phyloP scores from a whole-genome alignment of 1,284 basidiomycete genomes.

The Abortiporus biennis region DNA sequence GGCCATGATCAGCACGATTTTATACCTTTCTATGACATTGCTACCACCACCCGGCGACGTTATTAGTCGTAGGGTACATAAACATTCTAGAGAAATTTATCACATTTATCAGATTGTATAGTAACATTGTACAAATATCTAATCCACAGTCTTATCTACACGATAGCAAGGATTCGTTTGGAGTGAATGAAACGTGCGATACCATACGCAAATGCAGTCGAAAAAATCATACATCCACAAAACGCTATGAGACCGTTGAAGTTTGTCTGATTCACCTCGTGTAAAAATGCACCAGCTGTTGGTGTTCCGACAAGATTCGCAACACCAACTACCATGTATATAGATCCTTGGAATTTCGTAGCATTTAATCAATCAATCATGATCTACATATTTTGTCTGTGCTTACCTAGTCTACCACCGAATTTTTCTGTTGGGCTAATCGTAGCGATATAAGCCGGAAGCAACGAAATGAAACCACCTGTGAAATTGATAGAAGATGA shows the following conservation, averaged over 20 bases:
- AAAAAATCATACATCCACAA: constrained; percentile 8
- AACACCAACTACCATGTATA: constrained; percentile 23
- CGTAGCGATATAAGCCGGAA: constrained; percentile 58
- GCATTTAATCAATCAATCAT: neutral
- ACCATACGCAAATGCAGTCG: constrained; percentile 7
- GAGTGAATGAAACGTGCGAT: constrained; percentile 8
- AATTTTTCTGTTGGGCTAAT: constrained; percentile 35
- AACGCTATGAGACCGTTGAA: constrained; percentile 24
- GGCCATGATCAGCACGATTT: too few relatives aligned
- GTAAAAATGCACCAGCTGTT: constrained; percentile 27
- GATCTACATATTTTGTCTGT: neutral
- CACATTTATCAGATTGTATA: too few relatives aligned
- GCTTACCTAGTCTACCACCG: constrained; percentile 23
- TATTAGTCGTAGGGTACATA: too few relatives aligned
- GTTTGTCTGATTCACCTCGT: constrained; percentile 16
- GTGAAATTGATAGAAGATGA: constrained; percentile 20
- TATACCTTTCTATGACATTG: too few relatives aligned
- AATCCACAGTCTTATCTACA: too few relatives aligned
- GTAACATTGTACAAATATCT: too few relatives aligned
- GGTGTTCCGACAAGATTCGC: constrained; percentile 25
- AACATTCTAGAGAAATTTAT: too few relatives aligned
- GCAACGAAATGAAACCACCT: constrained; percentile 55
- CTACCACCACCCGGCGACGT: too few relatives aligned
- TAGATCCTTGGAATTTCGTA: constrained; percentile 14
- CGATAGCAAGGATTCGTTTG: too few relatives aligned